Conservation (phyloP, 2,329 filamentous ascomycete genomes). For the Trichophyton rubrum region DNA sequence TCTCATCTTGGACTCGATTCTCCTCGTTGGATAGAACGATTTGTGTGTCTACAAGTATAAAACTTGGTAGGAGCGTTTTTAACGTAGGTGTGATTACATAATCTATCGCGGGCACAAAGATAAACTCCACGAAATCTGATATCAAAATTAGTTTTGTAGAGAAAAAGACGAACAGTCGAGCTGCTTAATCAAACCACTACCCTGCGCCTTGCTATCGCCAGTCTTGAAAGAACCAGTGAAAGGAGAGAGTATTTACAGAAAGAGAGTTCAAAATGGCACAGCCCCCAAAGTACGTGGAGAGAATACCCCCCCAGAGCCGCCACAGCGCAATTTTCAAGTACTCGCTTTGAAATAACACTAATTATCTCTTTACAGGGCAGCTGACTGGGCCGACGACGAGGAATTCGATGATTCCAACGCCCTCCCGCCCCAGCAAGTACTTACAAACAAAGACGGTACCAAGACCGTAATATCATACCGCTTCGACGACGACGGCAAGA, state of each 20-base stretch:
- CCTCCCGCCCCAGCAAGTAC: constrained; percentile 76
- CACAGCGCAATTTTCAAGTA: background rate
- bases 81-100: background rate
- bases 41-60: background rate
- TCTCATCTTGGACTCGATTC: background rate
- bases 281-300: constrained; percentile 3
- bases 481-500: constrained; percentile 85
- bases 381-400: constrained; percentile 87
- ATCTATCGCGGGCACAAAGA: constrained; percentile 1
- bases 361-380: constrained; percentile 8
- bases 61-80: background rate
- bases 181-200: background rate
- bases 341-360: background rate
- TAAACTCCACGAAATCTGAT: constrained; percentile 4
- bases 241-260: background rate
- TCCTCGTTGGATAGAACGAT: background rate
- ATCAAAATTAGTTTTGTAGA: background rate
- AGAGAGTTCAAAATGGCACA: background rate
- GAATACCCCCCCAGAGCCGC: too few species aligned
- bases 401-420: constrained; percentile 73
- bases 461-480: constrained; percentile 88
- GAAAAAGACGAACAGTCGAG: background rate
- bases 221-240: background rate
- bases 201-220: background rate
- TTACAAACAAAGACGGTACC: constrained; percentile 95